Percentiles rank a stretch among this genome's conserved stretches.
Evolutionary conservation across 2,329 filamentous ascomycete species (phyloP).

Genomic region (Chrysoporthe deuterocubensis): DNA sequence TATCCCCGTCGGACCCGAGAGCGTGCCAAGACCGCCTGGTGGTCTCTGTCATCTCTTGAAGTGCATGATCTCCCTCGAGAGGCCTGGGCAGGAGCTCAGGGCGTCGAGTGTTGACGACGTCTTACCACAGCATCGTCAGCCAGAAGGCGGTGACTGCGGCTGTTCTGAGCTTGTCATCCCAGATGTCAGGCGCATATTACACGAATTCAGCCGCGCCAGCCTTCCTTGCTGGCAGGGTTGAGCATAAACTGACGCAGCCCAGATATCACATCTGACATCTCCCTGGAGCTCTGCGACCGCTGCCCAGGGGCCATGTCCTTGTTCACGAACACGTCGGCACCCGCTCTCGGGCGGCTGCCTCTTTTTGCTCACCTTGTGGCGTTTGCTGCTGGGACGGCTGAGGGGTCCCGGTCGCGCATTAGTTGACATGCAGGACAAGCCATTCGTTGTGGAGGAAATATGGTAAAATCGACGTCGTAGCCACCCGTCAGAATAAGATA

Average conservation of each 20-base stretch:
- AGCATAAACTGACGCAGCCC: background rate
- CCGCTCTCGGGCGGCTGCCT: background rate
- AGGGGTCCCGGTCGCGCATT: background rate
- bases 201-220: background rate
- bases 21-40: constrained; percentile 1
- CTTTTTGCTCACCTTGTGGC: background rate
- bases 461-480: background rate
- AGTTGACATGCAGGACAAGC: background rate
- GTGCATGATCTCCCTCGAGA: background rate
- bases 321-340: background rate
- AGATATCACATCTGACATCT: background rate
- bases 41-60: background rate
- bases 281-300: background rate
- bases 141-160: constrained; percentile 1
- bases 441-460: background rate
- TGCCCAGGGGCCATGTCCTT: background rate
- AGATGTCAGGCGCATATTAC: background rate
- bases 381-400: background rate
- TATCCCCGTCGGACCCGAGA: constrained; percentile 1
- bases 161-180: background rate
- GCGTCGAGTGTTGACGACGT: background rate
- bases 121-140: constrained; percentile 1
- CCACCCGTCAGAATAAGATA: background rate
- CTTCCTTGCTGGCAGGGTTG: background rate
- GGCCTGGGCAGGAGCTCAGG: background rate